Percentiles rank a stretch among this genome's conserved stretches.
Evolutionary conservation across 169 alveolate species (phyloP).

Genomic region (Cryptosporidium viatorum): DNA sequence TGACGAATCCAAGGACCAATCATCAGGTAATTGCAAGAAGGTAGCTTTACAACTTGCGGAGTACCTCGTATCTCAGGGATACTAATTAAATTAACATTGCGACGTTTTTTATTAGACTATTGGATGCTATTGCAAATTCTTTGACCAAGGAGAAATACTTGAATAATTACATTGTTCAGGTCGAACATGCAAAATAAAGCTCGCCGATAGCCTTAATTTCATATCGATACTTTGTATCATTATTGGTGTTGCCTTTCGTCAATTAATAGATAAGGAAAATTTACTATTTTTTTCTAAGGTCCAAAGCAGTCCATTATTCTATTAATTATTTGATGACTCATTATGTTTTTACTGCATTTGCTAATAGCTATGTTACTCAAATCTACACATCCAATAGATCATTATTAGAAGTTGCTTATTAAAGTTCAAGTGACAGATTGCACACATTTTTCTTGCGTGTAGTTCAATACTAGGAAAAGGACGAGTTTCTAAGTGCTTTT

Average conservation of each 20-base stretch:
- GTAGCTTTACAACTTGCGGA: constrained; percentile 79
- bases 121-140: background rate
- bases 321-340: background rate
- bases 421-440: background rate
- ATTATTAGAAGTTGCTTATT: background rate
- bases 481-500: background rate
- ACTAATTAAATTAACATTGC: constrained; percentile 19
- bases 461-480: background rate
- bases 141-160: background rate
- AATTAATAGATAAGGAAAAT: background rate
- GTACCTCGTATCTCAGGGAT: constrained; percentile 77
- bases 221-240: background rate
- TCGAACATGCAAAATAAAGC: background rate
- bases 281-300: background rate
- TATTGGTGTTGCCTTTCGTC: background rate
- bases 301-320: background rate
- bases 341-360: background rate
- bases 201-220: background rate
- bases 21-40: constrained; percentile 77
- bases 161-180: background rate
- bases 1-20: constrained; percentile 79
- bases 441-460: background rate
- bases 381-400: too few relatives aligned
- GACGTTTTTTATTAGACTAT: background rate
- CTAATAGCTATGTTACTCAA: too few relatives aligned